These are phyloP conservation scores for Escallonia rubra DNA, from an alignment of 129 eudicot species.

Conservation along the genomic window DNA sequence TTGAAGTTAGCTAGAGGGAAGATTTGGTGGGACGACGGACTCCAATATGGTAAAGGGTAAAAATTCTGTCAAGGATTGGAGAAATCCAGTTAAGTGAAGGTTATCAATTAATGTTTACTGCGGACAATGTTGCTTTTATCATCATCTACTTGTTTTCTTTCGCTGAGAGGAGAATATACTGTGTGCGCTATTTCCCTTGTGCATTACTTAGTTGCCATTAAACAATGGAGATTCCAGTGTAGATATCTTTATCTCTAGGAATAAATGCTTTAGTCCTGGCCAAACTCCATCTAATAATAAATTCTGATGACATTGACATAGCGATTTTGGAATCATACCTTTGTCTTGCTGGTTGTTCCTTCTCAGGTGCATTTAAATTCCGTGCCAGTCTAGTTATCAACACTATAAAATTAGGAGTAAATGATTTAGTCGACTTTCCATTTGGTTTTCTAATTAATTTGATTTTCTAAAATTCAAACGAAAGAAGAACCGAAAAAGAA, in stretches of 20 bases:
- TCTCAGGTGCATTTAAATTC: not conserved
- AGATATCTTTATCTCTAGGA: not conserved
- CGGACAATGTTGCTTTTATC: slow-evolving; percentile 7
- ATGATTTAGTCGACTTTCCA: too few species aligned
- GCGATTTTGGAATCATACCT: not conserved
- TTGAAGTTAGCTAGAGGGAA: not conserved
- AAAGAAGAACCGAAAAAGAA: not conserved
- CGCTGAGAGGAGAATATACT: not conserved
- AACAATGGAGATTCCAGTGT: not conserved
- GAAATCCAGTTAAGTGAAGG: not conserved
- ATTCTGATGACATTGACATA: slow-evolving; percentile 10
- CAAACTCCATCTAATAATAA: not conserved
- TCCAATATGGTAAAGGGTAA: not conserved
- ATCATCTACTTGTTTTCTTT: slow-evolving; percentile 6
- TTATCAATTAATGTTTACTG: not conserved
- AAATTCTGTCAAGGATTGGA: not conserved
- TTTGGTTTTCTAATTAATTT: too few species aligned
- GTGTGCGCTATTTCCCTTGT: not conserved
- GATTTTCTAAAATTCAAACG: not conserved
- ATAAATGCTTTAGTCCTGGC: slow-evolving; percentile 1
- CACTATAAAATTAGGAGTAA: not conserved
- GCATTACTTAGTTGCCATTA: not conserved
- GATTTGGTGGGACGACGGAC: not conserved
- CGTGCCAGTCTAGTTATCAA: not conserved
- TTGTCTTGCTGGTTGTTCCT: not conserved